Conservation (phyloP, 306 rosid genomes). For the Cucurbita pepo region DNA sequence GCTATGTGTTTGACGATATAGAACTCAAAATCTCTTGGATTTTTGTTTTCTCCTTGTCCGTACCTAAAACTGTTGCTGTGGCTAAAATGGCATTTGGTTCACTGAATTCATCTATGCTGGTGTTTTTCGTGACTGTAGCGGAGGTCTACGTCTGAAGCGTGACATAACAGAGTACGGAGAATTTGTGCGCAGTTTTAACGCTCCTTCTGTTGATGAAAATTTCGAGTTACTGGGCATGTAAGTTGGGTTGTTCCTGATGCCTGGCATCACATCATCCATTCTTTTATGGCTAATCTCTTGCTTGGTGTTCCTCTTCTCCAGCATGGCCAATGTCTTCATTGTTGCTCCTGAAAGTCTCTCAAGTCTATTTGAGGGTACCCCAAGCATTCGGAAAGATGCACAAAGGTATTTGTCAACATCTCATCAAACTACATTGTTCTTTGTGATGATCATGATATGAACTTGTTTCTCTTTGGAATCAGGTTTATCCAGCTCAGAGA, state of each 20-base stretch:
- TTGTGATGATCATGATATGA: conserved; percentile 7
- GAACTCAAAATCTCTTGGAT: neutral
- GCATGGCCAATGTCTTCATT: conserved; percentile 95
- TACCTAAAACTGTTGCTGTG: neutral
- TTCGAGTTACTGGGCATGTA: conserved; percentile 97
- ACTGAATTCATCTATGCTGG: neutral
- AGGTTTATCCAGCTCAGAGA: conserved; percentile 94
- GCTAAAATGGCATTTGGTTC: neutral
- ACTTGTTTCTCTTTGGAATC: conserved; percentile 14
- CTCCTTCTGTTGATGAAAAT: conserved; percentile 75
- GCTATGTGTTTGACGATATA: neutral
- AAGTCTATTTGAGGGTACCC: conserved; percentile 84
- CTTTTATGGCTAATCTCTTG: conserved; percentile 11
- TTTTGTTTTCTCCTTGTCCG: neutral
- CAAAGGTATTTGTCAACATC: conserved; percentile 40
- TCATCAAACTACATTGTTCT: neutral
- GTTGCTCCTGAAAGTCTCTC: conserved; percentile 99
- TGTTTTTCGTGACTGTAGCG: conserved; percentile 32
- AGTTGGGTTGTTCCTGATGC: conserved; percentile 15
- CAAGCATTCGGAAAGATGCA: conserved; percentile 92
- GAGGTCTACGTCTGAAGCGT: conserved; percentile 94
- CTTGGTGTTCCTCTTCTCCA: conserved; percentile 14
- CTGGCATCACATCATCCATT: neutral
- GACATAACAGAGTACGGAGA: conserved; percentile 99
- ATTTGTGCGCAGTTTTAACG: conserved; percentile 86